Base-by-base conservation (phyloP, 2,329 filamentous ascomycete species). In the Clarireedia monteithiana region DNA sequence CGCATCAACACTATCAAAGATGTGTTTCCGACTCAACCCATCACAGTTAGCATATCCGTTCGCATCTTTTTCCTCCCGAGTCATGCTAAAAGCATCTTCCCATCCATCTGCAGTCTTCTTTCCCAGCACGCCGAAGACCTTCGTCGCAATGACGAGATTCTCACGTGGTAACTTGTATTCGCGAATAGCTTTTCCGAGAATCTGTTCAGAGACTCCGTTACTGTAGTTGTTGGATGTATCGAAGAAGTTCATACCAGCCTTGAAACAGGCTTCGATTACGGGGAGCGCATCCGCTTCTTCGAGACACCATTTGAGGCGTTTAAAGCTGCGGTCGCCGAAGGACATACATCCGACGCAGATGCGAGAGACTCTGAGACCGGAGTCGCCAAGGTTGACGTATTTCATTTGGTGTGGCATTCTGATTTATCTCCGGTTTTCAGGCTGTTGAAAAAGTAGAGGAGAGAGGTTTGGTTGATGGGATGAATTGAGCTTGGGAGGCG, bases 61-160 rank as follows among this genome's bases (percentile, higher is more conserved):
- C 49, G 75, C 71, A 54, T 76, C 75, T 26, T 60, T 64, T 1
- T 66, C 64, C 3, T 63, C 60, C 1, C 7, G 10, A 1, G 15
- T 26, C 55, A 59, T 52, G 1, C 6, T 3, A 15, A 60, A 10
- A 10, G 57, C 10, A 44, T 57, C 26, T 20, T 62, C 61, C 46
- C 58, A 59, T 10, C 39, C 44, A 4, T 49, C 54, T 24, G 53
- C 53, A 12, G 39, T 27, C 7, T 48, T 50, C 12, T 59, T 49
- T 1, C 58, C 60, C 3, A 63, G 58, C 3, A 60, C 55, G 6
- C 48, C 47, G 9, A 12, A 83, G 65, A 80, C 79, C 70, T 88
- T 88, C n/a, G 80, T 82, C 59, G 87, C 69, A 64, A 88, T 80
- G 23, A 87, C 78, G 46, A 88, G 73, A 59, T 82, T 83, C 55